Evolutionary conservation across 495 filamentous ascomycete genomes (phyloP).

Genomic region (Gamarada debralockiae): DNA sequence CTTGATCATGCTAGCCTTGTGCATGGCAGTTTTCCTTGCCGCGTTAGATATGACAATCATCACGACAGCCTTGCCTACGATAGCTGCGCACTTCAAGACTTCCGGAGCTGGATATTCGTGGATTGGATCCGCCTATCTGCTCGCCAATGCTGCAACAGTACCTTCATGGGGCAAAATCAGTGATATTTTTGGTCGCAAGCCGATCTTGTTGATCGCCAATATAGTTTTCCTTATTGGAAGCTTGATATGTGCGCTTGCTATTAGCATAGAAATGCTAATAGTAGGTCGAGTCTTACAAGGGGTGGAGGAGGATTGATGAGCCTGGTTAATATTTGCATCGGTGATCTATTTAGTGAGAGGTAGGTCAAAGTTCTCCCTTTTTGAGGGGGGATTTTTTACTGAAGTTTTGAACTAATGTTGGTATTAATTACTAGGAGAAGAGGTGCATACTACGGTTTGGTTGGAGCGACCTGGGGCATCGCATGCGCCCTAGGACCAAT

Average conservation of each 20-base stretch:
- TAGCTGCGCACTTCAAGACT: background rate
- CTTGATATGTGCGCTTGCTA: constrained; percentile 64
- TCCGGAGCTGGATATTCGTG: background rate
- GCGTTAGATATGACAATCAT: background rate
- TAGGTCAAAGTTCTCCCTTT: too few relatives aligned
- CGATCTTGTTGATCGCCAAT: constrained; percentile 44
- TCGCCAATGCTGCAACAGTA: background rate
- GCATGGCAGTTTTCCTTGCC: background rate
- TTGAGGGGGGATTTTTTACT: too few relatives aligned
- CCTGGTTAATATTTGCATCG: background rate
- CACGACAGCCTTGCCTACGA: constrained; percentile 3
- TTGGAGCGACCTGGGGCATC: too few relatives aligned
- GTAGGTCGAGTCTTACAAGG: constrained; percentile 44
- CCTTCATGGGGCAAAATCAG: constrained; percentile 27
- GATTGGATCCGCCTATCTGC: background rate
- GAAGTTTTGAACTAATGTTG: too few relatives aligned
- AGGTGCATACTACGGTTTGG: too few relatives aligned
- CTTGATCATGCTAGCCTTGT: background rate
- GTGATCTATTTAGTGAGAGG: background rate
- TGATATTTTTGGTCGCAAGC: constrained; percentile 44
- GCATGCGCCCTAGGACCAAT: too few relatives aligned
- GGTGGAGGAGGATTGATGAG: background rate
- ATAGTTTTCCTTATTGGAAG: constrained; percentile 51
- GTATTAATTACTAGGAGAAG: too few relatives aligned
- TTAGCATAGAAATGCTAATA: constrained; percentile 64